Base-by-base conservation (phyloP, 768 basidiomycete genomes). In the Rhizopogon roseolus region DNA sequence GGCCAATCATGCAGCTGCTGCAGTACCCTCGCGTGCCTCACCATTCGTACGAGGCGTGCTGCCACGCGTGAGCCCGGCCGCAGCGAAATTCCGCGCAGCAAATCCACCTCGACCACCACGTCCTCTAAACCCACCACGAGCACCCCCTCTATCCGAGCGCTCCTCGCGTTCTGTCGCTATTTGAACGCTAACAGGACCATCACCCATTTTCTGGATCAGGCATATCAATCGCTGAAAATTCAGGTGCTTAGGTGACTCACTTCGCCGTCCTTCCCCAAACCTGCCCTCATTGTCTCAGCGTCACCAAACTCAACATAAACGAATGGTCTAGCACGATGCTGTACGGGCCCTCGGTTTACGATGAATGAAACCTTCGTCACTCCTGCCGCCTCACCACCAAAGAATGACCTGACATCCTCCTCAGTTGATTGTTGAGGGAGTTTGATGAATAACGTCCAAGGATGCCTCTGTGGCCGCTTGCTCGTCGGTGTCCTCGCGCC, bases 291-390 rank as follows among this genome's bases (percentile, higher is more conserved):
- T 9, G 84, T 76, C 43, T 88, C 89, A 62, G 95, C 92, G 61
- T 91, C 89, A 4, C 83, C 87, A 69, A 96, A 97, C 64, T 96
- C 94, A 50, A 97, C 82, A 64, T 93, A 97, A 1, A 85, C 90
- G 53, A 93, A 75, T 59, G 78, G 82, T 52, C 71, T 71, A 28
- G 75, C 70, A 43, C 84, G 81, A 11, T 58, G 67, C 34, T 69
- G 58, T 0, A 88, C 88, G 19, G 32, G 22, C 32, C 45, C 45
- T 10, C 34, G 29, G 32, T 22, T 34, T 32, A 8, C 4, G 17
- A 36, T 13, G 54, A 86, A 77, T 55, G 78, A 76, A 49, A 93
- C 76, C 49, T 81, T 80, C 29, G 82, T 85, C 62, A 90, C 88
- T 51, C 86, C 86, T 34, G 70, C 75, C 66, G 82, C 80, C 1